Evolutionary conservation across 208 protist species (phyloP).

Genomic region (Endotrypanum monterogeii): DNA sequence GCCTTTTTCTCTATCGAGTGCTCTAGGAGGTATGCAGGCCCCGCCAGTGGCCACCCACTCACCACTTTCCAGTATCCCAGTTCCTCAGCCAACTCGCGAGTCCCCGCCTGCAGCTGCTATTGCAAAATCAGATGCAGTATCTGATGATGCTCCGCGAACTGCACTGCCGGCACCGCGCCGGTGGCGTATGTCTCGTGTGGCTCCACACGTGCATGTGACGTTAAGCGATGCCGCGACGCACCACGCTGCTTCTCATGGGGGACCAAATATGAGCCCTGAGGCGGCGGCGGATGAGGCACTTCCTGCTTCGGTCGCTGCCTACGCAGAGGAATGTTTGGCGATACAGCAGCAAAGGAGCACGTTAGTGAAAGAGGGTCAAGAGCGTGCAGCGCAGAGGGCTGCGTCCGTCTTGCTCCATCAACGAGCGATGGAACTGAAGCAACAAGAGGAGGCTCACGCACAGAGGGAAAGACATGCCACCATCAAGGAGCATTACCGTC

Average conservation of each 20-base stretch:
- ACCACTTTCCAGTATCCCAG: conserved; percentile 10
- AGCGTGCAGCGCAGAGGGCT: conserved; percentile 38
- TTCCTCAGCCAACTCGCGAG: background rate
- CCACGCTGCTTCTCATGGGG: background rate
- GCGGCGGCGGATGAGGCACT: background rate
- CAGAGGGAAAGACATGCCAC: conserved; percentile 24
- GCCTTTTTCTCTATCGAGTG: conserved; percentile 6
- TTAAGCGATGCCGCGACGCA: background rate
- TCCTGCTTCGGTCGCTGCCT: background rate
- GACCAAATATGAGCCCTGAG: background rate
- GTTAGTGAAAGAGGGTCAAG: conserved; percentile 10
- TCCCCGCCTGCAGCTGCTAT: background rate
- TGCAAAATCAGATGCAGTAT: background rate
- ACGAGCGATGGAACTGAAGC: conserved; percentile 10
- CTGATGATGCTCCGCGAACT: background rate
- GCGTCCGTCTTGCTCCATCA: conserved; percentile 20
- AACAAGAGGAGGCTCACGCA: conserved; percentile 2
- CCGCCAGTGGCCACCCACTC: conserved; percentile 6
- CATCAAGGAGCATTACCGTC: conserved; percentile 13
- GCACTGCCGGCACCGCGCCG: background rate
- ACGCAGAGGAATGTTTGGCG: conserved; percentile 6
- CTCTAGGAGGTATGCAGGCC: conserved; percentile 22
- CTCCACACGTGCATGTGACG: conserved; percentile 15
- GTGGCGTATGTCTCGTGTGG: conserved; percentile 25
- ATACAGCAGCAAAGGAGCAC: background rate